These are phyloP conservation scores for Vaucheria bursata DNA, from an alignment of 352 stramenopile species.

Conservation along the genomic window DNA sequence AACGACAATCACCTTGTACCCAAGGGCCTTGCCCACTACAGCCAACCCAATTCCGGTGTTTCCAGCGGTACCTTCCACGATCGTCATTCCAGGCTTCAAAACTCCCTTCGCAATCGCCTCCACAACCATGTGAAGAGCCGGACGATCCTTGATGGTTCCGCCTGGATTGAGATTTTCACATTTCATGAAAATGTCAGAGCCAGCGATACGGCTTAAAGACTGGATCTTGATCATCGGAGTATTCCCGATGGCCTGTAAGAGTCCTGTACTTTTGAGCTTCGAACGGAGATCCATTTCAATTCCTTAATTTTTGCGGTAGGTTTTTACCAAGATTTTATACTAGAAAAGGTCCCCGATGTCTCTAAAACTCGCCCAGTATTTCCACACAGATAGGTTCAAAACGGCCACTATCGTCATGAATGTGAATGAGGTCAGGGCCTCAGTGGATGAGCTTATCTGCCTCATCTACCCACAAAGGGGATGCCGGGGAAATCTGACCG, in stretches of 20 bases:
- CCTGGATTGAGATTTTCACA: not conserved
- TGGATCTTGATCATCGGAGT: conserved; percentile 1
- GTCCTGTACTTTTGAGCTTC: too few species aligned
- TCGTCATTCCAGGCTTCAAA: not conserved
- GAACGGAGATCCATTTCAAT: too few species aligned
- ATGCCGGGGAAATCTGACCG: too few species aligned
- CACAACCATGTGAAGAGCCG: not conserved
- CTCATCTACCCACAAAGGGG: too few species aligned
- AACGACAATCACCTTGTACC: not conserved
- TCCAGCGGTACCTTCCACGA: not conserved
- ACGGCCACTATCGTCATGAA: too few species aligned
- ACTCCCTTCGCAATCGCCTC: not conserved
- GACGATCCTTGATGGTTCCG: not conserved
- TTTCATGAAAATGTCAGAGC: not conserved
- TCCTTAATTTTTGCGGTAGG: too few species aligned
- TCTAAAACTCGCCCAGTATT: too few species aligned
- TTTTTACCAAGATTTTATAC: too few species aligned
- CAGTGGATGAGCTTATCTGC: too few species aligned
- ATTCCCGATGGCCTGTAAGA: conserved; percentile 6
- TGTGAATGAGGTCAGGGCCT: too few species aligned
- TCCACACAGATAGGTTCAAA: too few species aligned
- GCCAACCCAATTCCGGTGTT: not conserved
- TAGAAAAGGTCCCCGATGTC: too few species aligned
- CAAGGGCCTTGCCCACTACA: not conserved
- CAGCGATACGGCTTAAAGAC: not conserved